Base-by-base conservation (phyloP, 1,139 yeast species). In the Suhomyces coccinellae region DNA sequence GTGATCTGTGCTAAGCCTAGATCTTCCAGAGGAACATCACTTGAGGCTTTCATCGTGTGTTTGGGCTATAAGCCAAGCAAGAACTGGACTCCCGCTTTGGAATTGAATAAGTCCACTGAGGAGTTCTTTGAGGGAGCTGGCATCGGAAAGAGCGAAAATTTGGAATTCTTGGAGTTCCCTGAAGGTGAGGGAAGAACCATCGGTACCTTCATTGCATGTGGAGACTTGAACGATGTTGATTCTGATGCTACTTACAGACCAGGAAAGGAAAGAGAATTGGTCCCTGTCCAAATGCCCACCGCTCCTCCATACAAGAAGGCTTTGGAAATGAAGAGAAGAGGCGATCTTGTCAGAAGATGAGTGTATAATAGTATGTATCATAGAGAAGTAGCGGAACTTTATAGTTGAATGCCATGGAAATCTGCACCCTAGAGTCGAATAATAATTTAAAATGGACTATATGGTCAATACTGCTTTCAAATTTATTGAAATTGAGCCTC, bases 301-400 rank as follows among this genome's bases (percentile, higher is more conserved):
- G 95, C 96, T 26, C 98, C 99, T 1, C 97, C 98, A 1, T 93
- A 93, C 65, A 91, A 91, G 65, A 80, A 82, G 47, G 98, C 98
- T 0, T 67, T 93, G 46, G 96, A 90, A 61, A 74, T 87, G 79
- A 91, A 88, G 66, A 77, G 97, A 61, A 77, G 77, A 48, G 95
- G 95, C 15, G 78, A 80, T 41, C 59, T 80, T 47, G 68, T 56
- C 12, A 55, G 66, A 48, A 51, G 64, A 40, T 58, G 22, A 28
- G 17, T 40, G 45, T 41, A 45, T 37, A 37, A 32, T 41, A 40
- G 41, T 11, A 27, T 28, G 32, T 36, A 36, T 26, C 35, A 22
- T 44, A 40, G 34, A 11, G 10, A 24, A 26, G 29, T 10, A 22
- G 9, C 6, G 29, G n/a, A 26, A 26, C 9, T 22, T 22, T 22